These are phyloP conservation scores for Citrus sp. DNA, from an alignment of 345 rosid genomes.

Conservation along the genomic window DNA sequence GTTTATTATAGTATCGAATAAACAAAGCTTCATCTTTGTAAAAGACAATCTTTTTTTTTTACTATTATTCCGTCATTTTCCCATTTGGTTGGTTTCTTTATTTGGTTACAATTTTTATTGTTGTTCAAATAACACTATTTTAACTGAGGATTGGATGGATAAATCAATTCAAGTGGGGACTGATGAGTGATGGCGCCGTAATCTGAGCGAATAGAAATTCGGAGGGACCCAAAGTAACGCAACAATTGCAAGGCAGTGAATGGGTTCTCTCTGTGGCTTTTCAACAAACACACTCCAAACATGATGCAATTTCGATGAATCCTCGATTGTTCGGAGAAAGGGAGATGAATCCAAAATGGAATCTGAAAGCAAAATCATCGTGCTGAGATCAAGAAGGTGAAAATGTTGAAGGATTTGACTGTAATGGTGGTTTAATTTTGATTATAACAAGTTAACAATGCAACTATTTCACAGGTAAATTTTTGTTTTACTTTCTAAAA, in stretches of 20 bases:
- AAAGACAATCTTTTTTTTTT: neutral
- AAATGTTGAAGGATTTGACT: no score
- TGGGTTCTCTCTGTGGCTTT: neutral
- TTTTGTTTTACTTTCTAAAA: no score
- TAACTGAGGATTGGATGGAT: neutral
- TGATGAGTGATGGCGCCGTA: neutral
- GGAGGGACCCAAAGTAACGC: neutral
- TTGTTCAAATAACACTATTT: neutral
- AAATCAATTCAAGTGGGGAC: no score
- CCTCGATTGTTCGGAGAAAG: neutral
- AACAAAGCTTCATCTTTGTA: neutral
- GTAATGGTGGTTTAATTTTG: no score
- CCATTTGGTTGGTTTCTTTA: neutral
- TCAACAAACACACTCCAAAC: neutral
- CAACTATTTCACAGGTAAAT: no score
- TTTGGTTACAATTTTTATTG: neutral
- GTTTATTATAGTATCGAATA: neutral
- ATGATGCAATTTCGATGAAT: neutral
- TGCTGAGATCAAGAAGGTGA: no score
- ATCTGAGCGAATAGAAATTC: constrained; percentile 8
- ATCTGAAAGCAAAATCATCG: no score
- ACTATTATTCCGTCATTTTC: neutral
- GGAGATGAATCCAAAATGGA: neutral
- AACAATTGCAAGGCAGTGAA: neutral
- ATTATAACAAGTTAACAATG: no score